Percentiles rank a stretch among this genome's conserved stretches.
Conservation (phyloP, 208 protist genomes). For the Trypanosoma theileri region DNA sequence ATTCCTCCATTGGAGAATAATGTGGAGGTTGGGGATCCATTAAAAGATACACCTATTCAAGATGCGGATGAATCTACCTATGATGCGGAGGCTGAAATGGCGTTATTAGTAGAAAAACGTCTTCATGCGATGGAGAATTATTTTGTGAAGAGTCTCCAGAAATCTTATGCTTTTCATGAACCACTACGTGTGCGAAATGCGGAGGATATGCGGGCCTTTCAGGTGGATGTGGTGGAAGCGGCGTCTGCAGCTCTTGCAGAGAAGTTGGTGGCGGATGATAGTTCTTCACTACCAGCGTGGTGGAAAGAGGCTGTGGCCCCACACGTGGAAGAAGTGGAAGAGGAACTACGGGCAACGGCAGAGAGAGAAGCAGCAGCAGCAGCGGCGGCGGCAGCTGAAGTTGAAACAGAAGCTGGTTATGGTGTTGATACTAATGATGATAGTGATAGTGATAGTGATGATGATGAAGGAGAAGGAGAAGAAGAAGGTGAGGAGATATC, state of each 20-base stretch:
- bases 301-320: slow-evolving; percentile 49
- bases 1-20: slow-evolving; percentile 55
- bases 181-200: slow-evolving; percentile 54
- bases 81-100: slow-evolving; percentile 64
- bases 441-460: slow-evolving; percentile 5
- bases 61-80: slow-evolving; percentile 83
- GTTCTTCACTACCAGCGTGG: slow-evolving; percentile 28
- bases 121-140: slow-evolving; percentile 86
- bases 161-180: slow-evolving; percentile 66
- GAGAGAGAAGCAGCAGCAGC: slow-evolving; percentile 32
- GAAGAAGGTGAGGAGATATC: no score
- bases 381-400: slow-evolving; percentile 22
- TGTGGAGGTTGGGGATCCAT: slow-evolving; percentile 71
- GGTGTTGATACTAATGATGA: slow-evolving; percentile 18
- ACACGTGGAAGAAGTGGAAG: slow-evolving; percentile 47
- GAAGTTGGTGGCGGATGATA: slow-evolving; percentile 16
- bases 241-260: slow-evolving; percentile 57
- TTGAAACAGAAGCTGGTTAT: slow-evolving; percentile 24
- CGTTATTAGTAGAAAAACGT: slow-evolving; percentile 64
- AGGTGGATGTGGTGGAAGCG: slow-evolving; percentile 52
- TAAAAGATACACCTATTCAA: slow-evolving; percentile 81
- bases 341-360: slow-evolving; percentile 20
- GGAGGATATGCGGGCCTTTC: slow-evolving; percentile 62
- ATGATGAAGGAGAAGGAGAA: no score
- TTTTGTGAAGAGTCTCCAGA: slow-evolving; percentile 60